Evolutionary conservation across 768 basidiomycete genomes (phyloP), one percentile per base, ranked within the genome.

Genomic region (Panaeolus cyanescens): DNA sequence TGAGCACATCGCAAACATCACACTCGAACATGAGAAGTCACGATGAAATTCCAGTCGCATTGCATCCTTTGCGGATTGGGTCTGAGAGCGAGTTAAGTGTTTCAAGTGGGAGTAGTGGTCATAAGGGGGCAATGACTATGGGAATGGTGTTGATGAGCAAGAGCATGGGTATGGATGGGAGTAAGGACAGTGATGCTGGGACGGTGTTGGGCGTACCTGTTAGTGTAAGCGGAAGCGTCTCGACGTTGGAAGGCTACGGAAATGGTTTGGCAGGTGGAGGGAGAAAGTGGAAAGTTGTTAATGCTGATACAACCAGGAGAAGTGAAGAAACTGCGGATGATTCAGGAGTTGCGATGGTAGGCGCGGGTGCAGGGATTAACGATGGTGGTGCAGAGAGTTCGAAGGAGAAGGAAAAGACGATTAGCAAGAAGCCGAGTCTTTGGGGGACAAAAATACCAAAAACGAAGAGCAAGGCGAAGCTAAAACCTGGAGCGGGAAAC

Each of bases 391-490:
- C 17, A 15, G 45, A 50, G 25, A 28, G 15, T 28, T 2, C 15
- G 5, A 50, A 50, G 45, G 45, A 50, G 20, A 42, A 42, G 40
- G 40, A 42, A 15, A 50, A 50, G 45, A 50, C 45, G 45, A 50
- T 50, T 28, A 50, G 22, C 22, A 50, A 50, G 12, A 50, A 50
- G 13, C 45, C 45, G 15, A 50, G 45, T 50, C 30, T 50, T 22
- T 50, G 45, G 45, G 45, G 45, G 45, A 10, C 25, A 13, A 50
- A 50, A 15, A 28, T 50, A 50, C 45, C 45, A 9, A 50, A 50
- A 28, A 50, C 45, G 25, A 50, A 50, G 25, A 50, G 45, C 45
- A 50, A 50, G 45, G 45, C 45, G 10, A 50, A 50, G 45, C 45
- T 50, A 50, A 50, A 50, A 50, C 45, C 25, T 42, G 39, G 39